phyloP scores from a whole-genome alignment of 2,329 filamentous ascomycete genomes.

The Graphium sp. region DNA sequence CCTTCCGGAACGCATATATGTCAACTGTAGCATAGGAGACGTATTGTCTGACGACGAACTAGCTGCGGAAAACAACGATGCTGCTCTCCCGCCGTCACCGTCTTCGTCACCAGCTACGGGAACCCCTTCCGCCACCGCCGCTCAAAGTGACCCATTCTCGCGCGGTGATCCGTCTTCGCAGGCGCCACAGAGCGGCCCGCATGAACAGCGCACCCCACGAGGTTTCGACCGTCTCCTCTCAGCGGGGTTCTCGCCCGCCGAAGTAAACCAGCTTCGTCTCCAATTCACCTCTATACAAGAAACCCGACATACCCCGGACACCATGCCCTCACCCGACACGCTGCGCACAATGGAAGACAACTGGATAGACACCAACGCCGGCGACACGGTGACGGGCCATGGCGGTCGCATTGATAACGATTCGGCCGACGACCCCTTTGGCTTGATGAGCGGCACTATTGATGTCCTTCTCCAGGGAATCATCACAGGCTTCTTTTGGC shows the following conservation, averaged over 20 bases:
- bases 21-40: conserved; percentile 85
- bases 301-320: conserved; percentile 70
- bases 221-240: conserved; percentile 79
- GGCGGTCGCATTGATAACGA: conserved; percentile 24
- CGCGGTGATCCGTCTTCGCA: conserved; percentile 6
- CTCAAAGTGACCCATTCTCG: too few relatives aligned
- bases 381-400: conserved; percentile 14
- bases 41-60: conserved; percentile 54
- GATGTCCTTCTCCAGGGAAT: conserved; percentile 83
- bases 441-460: conserved; percentile 37
- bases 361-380: conserved; percentile 64
- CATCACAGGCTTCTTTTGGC: conserved; percentile 89
- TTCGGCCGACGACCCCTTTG: conserved; percentile 28
- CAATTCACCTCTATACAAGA: conserved; percentile 81
- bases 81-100: conserved; percentile 14
- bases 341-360: conserved; percentile 69
- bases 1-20: conserved; percentile 47
- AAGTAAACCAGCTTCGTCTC: conserved; percentile 69
- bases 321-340: conserved; percentile 64
- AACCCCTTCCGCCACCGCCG: conserved; percentile 16
- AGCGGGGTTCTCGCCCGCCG: conserved; percentile 65
- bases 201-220: conserved; percentile 18
- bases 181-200: conserved; percentile 6
- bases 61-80: conserved; percentile 40
- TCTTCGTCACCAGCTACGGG: conserved; percentile 24